Conservation (phyloP, 805 yeast genomes). For the Candida anglica region DNA sequence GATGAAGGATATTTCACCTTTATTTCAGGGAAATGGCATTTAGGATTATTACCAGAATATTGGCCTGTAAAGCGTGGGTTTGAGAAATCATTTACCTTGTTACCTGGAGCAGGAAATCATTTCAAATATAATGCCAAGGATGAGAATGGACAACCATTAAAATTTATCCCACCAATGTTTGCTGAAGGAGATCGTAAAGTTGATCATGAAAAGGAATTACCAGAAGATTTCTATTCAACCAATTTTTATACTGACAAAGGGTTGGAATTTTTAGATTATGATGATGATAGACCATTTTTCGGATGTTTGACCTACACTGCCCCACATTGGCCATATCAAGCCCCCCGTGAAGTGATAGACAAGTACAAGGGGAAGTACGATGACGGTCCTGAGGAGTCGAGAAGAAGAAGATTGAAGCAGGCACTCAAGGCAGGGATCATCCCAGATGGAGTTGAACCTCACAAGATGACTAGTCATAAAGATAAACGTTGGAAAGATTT, state of each 20-base stretch:
- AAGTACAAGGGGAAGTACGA: constrained; percentile 47
- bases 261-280: constrained; percentile 27
- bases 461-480: constrained; percentile 38
- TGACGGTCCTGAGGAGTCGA: constrained; percentile 44
- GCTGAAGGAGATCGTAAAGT: constrained; percentile 34
- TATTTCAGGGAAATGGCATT: constrained; percentile 60
- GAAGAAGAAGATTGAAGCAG: constrained; percentile 33
- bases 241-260: constrained; percentile 42
- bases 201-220: constrained; percentile 33
- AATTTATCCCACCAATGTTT: constrained; percentile 37
- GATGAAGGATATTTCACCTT: constrained; percentile 49
- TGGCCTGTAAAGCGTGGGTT: constrained; percentile 51
- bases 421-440: constrained; percentile 46
- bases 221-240: constrained; percentile 47
- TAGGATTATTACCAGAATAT: constrained; percentile 45
- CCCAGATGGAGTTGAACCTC: constrained; percentile 41
- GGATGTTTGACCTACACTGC: constrained; percentile 57
- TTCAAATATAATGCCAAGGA: constrained; percentile 42
- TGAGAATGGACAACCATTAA: constrained; percentile 20
- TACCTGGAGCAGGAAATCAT: constrained; percentile 59
- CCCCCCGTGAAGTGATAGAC: constrained; percentile 43
- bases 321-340: constrained; percentile 67
- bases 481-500: constrained; percentile 42
- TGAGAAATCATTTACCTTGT: constrained; percentile 44
- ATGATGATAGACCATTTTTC: constrained; percentile 47